Percentiles rank a stretch among this genome's conserved stretches.
phyloP scores from a whole-genome alignment of 108 stramenopile genomes.

The Cyclostephanos tholiformis region DNA sequence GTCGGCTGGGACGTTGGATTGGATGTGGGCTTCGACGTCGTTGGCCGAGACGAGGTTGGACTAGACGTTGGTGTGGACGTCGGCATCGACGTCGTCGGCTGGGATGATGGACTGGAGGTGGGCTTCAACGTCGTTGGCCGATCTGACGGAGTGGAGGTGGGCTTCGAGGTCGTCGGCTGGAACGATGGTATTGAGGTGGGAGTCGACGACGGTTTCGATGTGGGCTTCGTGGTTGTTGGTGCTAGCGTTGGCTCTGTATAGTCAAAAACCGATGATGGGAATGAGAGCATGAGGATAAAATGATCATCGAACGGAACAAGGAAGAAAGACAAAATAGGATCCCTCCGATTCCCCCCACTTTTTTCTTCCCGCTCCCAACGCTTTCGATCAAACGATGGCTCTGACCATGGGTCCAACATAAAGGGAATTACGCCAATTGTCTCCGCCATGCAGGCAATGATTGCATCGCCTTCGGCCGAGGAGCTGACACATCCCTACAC shows the following conservation, averaged over 20 bases:
- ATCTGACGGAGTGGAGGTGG: slow-evolving; percentile 7
- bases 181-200: slow-evolving; percentile 19
- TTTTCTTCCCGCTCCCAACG: too few relatives aligned
- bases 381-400: too few relatives aligned
- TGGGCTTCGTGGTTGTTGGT: background rate
- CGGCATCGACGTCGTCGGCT: slow-evolving; percentile 12
- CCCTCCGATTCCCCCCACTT: too few relatives aligned
- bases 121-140: slow-evolving; percentile 21
- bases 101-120: background rate
- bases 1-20: background rate
- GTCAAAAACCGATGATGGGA: too few relatives aligned
- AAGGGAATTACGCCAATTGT: too few relatives aligned
- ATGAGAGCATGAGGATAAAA: background rate
- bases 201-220: background rate
- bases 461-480: too few relatives aligned
- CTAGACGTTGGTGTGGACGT: background rate
- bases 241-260: too few relatives aligned
- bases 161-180: slow-evolving; percentile 14
- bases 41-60: background rate
- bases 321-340: too few relatives aligned
- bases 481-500: too few relatives aligned
- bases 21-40: background rate
- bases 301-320: too few relatives aligned
- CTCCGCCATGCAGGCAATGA: too few relatives aligned
- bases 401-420: too few relatives aligned